Conservation (phyloP, 257 asterid genomes). For the Solanum lignicaule region DNA sequence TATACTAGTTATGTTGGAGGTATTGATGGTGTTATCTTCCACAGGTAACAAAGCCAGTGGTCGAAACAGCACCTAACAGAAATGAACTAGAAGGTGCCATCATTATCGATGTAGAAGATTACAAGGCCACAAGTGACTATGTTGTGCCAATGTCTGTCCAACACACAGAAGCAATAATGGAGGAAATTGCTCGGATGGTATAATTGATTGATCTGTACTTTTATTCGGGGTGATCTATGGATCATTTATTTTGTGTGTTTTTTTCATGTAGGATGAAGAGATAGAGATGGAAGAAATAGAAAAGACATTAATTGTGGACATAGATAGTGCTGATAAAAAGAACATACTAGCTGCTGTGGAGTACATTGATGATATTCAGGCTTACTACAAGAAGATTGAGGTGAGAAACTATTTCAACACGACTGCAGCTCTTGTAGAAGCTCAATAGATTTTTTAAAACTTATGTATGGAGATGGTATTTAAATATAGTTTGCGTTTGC, state of each 20-base stretch:
- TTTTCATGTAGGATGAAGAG: conserved; percentile 25
- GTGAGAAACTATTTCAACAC: conserved; percentile 13
- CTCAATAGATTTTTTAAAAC: not conserved
- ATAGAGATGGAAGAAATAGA: conserved; percentile 47
- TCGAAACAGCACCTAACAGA: conserved; percentile 7
- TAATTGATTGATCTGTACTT: not conserved
- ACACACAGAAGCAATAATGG: conserved; percentile 68
- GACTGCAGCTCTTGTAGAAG: not conserved
- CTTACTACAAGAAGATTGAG: conserved; percentile 51
- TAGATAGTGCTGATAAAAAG: conserved; percentile 43
- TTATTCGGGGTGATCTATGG: not conserved
- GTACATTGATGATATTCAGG: conserved; percentile 51
- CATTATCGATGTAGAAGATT: conserved; percentile 28
- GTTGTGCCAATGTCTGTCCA: conserved; percentile 63
- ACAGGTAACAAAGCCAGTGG: conserved; percentile 25
- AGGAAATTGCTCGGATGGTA: conserved; percentile 71
- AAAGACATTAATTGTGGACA: conserved; percentile 33
- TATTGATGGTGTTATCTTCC: not conserved
- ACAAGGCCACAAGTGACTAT: conserved; percentile 11
- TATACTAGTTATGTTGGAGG: not conserved
- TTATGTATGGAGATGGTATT: not conserved
- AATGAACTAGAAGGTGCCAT: conserved; percentile 20
- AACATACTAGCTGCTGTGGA: conserved; percentile 60
- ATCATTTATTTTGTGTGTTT: not conserved
- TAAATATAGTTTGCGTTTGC: not conserved